Evolutionary conservation across 23 red algal species (phyloP), one percentile per base, ranked within the genome.

Genomic region (Gracilaria caudata): DNA sequence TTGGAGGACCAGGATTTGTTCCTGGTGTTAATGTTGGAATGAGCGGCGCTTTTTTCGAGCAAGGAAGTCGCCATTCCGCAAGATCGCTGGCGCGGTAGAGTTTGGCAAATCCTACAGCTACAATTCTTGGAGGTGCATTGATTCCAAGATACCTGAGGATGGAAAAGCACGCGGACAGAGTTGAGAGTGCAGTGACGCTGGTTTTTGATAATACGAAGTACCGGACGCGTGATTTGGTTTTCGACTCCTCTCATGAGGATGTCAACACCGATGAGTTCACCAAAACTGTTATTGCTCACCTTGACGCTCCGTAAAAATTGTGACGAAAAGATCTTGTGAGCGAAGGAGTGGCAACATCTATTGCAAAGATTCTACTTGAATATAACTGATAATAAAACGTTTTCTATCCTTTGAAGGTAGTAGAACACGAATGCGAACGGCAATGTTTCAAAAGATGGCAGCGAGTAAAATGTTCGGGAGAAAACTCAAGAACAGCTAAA

Each of bases 21-120:
- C 92, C 97, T n/a, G 93, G 92, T 49, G 83, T 80, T 35, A 99
- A 99, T 61, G 89, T 95, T 73, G 93, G 93, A 36, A 61, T 79
- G 39, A 58, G 77, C 63, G 92, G 83, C 41, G 97, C 93, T 51
- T 51, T 99, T 21, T 95, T 95, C 79, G 97, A 99, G 80, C 95
- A 98, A 89, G 97, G 89, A 34, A 90, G 82, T 54, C 73, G 93
- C 19, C 92, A 95, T 92, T 65, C 97, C 26, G 97, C 82, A 25
- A 78, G 58, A 45, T 78, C 81, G 24, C 92, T 99, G 72, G 97
- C 89, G 4, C 93, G 97, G 5, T 87, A 83, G 41, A 57, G 86
- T 38, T 75, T 96, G 29, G 97, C 92, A 28, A 99, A 99, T 53
- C 97, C 97, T 16, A 94, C 97, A 11, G 97, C 85, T 25, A 91